Base-by-base conservation (phyloP, 1,284 basidiomycete genomes). In the Cutaneotrichosporon cutaneum region DNA sequence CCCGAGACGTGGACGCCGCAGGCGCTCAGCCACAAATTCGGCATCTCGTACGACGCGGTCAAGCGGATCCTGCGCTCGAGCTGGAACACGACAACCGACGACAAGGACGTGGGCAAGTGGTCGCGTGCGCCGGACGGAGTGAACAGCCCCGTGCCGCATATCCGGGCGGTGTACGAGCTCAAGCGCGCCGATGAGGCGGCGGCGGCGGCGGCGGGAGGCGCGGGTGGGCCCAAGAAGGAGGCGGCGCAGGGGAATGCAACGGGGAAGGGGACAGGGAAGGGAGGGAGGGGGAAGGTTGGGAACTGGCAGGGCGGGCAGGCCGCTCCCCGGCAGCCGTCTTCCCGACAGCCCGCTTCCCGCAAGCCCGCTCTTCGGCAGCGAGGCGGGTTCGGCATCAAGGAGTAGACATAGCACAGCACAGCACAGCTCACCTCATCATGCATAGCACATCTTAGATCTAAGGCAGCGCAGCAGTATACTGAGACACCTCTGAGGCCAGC, bases 21-120 rank as follows among this genome's bases (percentile, higher is more conserved):
- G 21, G 79, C 87, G 0, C 85, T 96, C 18, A 87, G 90, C 22
- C 83, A 88, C 62, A 85, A 86, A 72, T 96, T 95, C 80, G 87
- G 83, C 71, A 86, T 95, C 73, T 90, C 88, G 71, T 86, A 89
- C 50, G 94, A 96, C 81, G 92, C 90, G 10, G 88, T 95, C 47
- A 82, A 88, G 65, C 82, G 93, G 66, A 92, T 96, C 64, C 79
- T 95, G 18, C 45, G 53, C 18, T 48, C 53, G 11, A 61, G 55
- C 6, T 62, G 47, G 54, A 44, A 36, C 11, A 61, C 58, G 56
- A 54, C 56, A 53, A 45, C 57, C 30, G 52, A 32, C 53, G 27
- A 68, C 67, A 80, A 82, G 82, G 69, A 80, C 82, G 65, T 83
- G 83, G 73, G 83, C 82, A 88, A 91, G 80, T 83, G 86, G 75